phyloP scores from a whole-genome alignment of 148 eudicot species.

The Linanthus parryae region DNA sequence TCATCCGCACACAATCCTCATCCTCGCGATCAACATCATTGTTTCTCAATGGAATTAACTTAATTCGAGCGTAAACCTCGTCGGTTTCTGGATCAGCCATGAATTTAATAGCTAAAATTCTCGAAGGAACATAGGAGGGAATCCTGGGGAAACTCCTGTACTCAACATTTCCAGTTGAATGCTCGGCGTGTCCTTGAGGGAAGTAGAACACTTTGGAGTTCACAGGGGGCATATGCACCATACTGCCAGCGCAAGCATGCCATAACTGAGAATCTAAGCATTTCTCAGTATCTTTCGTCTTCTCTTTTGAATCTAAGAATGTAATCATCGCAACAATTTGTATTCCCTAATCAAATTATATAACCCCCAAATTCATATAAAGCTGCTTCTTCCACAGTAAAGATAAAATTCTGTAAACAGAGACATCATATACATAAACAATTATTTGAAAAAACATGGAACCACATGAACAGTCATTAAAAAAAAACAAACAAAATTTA shows the following conservation, averaged over 20 bases:
- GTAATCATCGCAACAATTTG: conserved; percentile 67
- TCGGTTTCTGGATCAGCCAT: conserved; percentile 84
- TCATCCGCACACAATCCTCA: conserved; percentile 19
- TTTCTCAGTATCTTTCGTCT: conserved; percentile 48
- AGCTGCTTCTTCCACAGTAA: too few species aligned
- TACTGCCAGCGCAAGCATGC: conserved; percentile 99
- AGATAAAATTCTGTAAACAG: too few species aligned
- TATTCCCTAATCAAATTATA: too few species aligned
- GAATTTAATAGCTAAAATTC: conserved; percentile 52
- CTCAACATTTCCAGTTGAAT: conserved; percentile 55
- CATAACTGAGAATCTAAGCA: conserved; percentile 89
- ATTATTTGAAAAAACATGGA: too few species aligned
- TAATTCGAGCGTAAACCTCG: conserved; percentile 72
- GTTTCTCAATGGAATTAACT: conserved; percentile 32
- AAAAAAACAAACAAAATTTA: too few species aligned
- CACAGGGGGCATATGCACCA: conserved; percentile 85
- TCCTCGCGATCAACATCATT: conserved; percentile 40
- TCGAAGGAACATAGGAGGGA: conserved; percentile 56
- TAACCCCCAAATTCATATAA: too few species aligned
- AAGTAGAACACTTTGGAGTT: conserved; percentile 68
- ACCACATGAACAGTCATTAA: too few species aligned
- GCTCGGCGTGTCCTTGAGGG: conserved; percentile 87
- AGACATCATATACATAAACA: too few species aligned
- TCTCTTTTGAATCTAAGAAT: conserved; percentile 73
- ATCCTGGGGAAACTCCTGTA: conserved; percentile 48